Evolutionary conservation across 495 filamentous ascomycete species (phyloP), one percentile per base, ranked within the genome.

Genomic region (Aspergillus incahuasiensis): DNA sequence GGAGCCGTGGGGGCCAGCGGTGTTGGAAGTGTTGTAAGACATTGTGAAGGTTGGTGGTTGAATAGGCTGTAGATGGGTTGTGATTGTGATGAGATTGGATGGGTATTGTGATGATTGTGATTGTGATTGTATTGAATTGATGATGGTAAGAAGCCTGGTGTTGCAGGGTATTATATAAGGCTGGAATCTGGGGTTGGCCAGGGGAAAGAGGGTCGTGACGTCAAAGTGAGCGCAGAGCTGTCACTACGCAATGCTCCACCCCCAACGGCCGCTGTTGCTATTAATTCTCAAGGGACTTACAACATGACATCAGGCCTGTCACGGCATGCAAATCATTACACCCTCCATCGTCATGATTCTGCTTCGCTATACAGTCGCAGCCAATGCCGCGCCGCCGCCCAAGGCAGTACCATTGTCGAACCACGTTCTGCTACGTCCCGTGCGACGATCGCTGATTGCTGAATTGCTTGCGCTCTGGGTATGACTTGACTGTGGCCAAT

Each of bases 171-270:
- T 48, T 48, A 32, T 32, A 48, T 48, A 48, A 11, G 45, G 45
- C 45, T 48, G 45, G 22, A 19, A 25, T 32, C 28, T 11, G 21
- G 22, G 44, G 44, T 19, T 3, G 40, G 5, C 12, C 2, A 13
- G n/a, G 41, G 43, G 15, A 28, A 15, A 12, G 25, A 5, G 15
- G 25, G 46, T n/a, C n/a, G n/a, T 50, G 48, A 50, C 48, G 48
- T 50, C 48, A 50, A 11, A 20, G 18, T 50, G 46, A 49, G 1
- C 47, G 47, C 47, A 49, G 19, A 1, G 34, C 16, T 50, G 11
- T 20, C 30, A n/a, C 47, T 40, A 50, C 48, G 48, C 48, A 50
- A 50, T 50, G 9, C 47, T 38, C 48, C 48, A 39, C 34, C 12
- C 12, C n/a, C 38, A 48, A 34, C 45, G 25, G 22, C 15, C 25